Evolutionary conservation across 345 rosid species (phyloP).

Genomic region (Boechera retrofracta): DNA sequence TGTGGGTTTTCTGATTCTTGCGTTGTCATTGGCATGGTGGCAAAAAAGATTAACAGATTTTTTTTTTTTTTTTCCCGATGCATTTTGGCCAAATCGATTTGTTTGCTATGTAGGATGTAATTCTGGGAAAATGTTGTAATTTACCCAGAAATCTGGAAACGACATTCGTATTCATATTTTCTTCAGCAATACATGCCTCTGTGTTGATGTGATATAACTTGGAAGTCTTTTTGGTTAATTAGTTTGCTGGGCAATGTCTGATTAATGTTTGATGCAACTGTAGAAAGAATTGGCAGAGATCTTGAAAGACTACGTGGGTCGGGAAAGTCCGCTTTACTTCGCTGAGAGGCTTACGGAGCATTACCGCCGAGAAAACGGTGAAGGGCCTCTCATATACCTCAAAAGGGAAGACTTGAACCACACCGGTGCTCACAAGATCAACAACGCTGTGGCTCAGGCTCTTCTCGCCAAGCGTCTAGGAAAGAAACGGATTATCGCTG

Average conservation of each 20-base stretch:
- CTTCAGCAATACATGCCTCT: background rate
- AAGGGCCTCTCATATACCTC: constrained; percentile 82
- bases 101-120: background rate
- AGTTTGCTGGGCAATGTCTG: background rate
- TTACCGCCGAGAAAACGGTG: constrained; percentile 74
- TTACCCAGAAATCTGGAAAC: constrained; percentile 8
- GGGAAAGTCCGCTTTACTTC: constrained; percentile 90
- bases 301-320: constrained; percentile 90
- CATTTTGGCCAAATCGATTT: background rate
- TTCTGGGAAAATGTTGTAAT: background rate
- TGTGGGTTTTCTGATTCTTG: background rate
- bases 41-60: too few relatives aligned
- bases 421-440: constrained; percentile 93
- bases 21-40: background rate
- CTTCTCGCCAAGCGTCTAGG: constrained; percentile 89
- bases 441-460: constrained; percentile 90
- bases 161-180: background rate
- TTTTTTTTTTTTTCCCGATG: background rate
- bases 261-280: constrained; percentile 23
- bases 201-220: background rate
- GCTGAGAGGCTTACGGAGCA: constrained; percentile 89
- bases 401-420: constrained; percentile 98
- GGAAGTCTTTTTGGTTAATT: constrained; percentile 7
- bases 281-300: constrained; percentile 73
- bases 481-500: constrained; percentile 82